These are phyloP conservation scores for Mortierella alpina DNA, from an alignment of 192 early-diverging fungal species.

Conservation along the genomic window DNA sequence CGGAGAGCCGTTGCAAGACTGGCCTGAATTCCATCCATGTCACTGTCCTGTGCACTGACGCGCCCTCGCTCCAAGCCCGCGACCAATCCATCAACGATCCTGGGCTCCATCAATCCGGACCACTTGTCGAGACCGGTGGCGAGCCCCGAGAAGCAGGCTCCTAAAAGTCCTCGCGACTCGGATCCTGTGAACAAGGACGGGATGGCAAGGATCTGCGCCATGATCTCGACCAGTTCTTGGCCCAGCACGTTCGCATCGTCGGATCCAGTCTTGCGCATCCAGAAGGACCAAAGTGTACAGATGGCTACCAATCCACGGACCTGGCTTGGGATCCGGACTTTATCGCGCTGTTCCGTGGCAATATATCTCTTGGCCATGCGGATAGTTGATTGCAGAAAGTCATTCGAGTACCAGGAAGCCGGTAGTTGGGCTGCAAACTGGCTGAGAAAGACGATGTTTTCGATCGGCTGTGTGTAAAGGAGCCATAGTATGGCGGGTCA, in stretches of 20 bases:
- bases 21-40: conserved; percentile 41
- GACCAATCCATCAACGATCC: conserved; percentile 29
- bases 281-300: conserved; percentile 38
- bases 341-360: conserved; percentile 29
- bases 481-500: not conserved
- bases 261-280: conserved; percentile 48
- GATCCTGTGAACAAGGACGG: conserved; percentile 28
- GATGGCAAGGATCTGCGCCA: conserved; percentile 35
- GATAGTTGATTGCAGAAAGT: conserved; percentile 35
- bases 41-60: conserved; percentile 26
- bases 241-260: conserved; percentile 40
- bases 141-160: conserved; percentile 42
- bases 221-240: conserved; percentile 40
- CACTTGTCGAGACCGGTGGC: conserved; percentile 50
- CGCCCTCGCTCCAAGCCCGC: conserved; percentile 39
- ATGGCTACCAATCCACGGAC: conserved; percentile 27
- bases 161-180: conserved; percentile 20
- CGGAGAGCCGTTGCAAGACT: conserved; percentile 39
- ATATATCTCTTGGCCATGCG: conserved; percentile 25
- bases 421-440: conserved; percentile 33
- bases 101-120: conserved; percentile 50
- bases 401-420: conserved; percentile 44
- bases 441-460: conserved; percentile 34
- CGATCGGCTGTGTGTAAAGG: conserved; percentile 14
- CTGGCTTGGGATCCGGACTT: conserved; percentile 33